A percentile compares a stretch with the other conserved stretches of the same genome.
Conservation (phyloP, 106 monocot genomes). For the Dendrobium catenatum region DNA sequence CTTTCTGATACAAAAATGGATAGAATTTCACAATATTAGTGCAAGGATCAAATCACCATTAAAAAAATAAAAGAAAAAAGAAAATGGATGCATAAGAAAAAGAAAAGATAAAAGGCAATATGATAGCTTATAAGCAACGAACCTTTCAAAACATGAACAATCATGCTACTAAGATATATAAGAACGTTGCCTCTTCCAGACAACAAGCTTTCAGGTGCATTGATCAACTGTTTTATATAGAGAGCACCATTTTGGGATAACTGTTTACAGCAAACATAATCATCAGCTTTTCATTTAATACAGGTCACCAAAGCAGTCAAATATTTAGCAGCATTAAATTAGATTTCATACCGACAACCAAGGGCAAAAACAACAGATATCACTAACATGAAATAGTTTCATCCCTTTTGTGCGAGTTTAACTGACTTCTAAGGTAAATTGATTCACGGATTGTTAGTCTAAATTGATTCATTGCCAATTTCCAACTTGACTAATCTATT, state of each 20-base stretch:
- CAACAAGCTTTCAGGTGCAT: slow-evolving; percentile 46
- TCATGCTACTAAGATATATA: slow-evolving; percentile 45
- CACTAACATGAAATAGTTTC: not conserved
- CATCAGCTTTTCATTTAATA: not conserved
- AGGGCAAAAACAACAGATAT: not conserved
- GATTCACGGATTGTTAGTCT: not conserved
- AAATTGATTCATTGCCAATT: not conserved
- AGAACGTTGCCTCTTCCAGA: slow-evolving; percentile 44
- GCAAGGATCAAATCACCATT: not conserved
- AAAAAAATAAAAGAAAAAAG: not conserved
- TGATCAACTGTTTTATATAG: slow-evolving; percentile 41
- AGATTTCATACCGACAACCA: not conserved
- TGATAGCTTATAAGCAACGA: not conserved
- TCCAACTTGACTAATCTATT: too few species aligned
- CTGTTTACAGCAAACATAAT: slow-evolving; percentile 18
- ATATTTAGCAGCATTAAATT: not conserved
- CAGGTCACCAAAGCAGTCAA: slow-evolving; percentile 4
- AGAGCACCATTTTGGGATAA: slow-evolving; percentile 29
- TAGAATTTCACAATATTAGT: not conserved
- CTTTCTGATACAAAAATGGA: not conserved
- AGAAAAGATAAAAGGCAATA: not conserved
- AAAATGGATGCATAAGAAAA: not conserved
- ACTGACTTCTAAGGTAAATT: not conserved
- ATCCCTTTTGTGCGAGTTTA: not conserved
- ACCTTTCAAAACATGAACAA: slow-evolving; percentile 55